Evolutionary conservation across 1,139 yeast species (phyloP).

Genomic region (Pichia sp.): DNA sequence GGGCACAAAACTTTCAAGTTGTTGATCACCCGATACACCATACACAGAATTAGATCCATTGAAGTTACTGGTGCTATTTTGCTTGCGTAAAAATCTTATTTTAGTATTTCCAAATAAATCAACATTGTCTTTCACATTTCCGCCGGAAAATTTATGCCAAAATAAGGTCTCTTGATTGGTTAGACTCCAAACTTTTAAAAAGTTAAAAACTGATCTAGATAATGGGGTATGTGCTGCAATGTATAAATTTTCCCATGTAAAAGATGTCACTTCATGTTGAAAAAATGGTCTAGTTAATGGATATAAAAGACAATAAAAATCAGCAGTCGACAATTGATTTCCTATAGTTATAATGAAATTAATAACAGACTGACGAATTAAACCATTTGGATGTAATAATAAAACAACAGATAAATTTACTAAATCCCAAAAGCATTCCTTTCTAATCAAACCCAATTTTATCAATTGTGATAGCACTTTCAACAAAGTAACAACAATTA

Average conservation of each 20-base stretch:
- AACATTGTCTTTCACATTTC: conserved; percentile 20
- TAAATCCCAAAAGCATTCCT: conserved; percentile 45
- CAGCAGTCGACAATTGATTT: conserved; percentile 63
- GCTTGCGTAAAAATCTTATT: conserved; percentile 33
- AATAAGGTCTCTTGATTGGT: conserved; percentile 64
- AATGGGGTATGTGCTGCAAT: conserved; percentile 64
- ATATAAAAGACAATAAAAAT: conserved; percentile 71
- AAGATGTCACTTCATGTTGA: conserved; percentile 65
- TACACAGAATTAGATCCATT: conserved; percentile 4
- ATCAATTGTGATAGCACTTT: conserved; percentile 56
- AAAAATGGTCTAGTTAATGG: conserved; percentile 78
- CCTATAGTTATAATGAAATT: conserved; percentile 58
- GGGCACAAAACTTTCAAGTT: conserved; percentile 32
- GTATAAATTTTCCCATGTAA: conserved; percentile 58
- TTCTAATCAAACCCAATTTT: conserved; percentile 48
- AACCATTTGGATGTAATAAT: conserved; percentile 77
- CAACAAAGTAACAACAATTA: conserved; percentile 71
- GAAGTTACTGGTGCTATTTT: conserved; percentile 17
- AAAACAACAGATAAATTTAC: conserved; percentile 43
- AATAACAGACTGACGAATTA: conserved; percentile 72
- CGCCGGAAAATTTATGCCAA: conserved; percentile 54
- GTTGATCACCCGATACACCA: conserved; percentile 19
- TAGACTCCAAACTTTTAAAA: conserved; percentile 67
- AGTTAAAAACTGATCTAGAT: conserved; percentile 57
- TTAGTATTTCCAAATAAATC: conserved; percentile 42